A percentile compares a stretch with the other conserved stretches of the same genome.
Evolutionary conservation across 805 yeast genomes (phyloP).

Genomic region (Brettanomyces bruxellensis): DNA sequence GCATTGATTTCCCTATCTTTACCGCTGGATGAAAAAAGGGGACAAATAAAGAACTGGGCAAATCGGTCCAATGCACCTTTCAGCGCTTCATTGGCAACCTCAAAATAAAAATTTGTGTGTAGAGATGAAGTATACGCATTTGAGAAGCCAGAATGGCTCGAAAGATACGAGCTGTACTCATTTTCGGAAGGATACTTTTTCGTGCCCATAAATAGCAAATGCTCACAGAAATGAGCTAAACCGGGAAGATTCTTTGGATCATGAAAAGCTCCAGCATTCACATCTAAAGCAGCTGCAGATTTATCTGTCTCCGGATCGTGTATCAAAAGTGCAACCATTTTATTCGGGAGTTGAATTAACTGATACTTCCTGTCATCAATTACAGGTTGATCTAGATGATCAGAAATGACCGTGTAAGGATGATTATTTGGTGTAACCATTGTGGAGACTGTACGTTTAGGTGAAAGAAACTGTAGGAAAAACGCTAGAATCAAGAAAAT

Average conservation of each 20-base stretch:
- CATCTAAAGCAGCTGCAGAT: constrained; percentile 73
- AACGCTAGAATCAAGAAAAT: too few relatives aligned
- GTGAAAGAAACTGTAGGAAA: too few relatives aligned
- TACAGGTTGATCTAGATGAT: constrained; percentile 32
- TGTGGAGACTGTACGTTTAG: too few relatives aligned
- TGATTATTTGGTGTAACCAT: too few relatives aligned
- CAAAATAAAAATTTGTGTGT: constrained; percentile 88
- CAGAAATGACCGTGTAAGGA: constrained; percentile 10
- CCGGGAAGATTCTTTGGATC: constrained; percentile 62
- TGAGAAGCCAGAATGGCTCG: constrained; percentile 80
- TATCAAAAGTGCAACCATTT: constrained; percentile 51
- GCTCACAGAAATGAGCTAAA: constrained; percentile 71
- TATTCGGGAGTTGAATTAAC: constrained; percentile 48
- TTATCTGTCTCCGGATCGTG: constrained; percentile 65
- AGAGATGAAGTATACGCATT: constrained; percentile 89
- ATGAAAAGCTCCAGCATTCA: constrained; percentile 66
- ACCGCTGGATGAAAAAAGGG: constrained; percentile 63
- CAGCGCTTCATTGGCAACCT: constrained; percentile 63
- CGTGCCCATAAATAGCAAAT: constrained; percentile 73
- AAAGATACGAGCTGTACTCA: constrained; percentile 62
- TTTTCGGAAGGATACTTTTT: constrained; percentile 66
- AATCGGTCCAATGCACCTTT: constrained; percentile 89
- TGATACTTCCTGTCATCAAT: constrained; percentile 74
- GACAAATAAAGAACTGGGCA: constrained; percentile 84
- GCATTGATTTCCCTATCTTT: constrained; percentile 91